A percentile compares a stretch with the other conserved stretches of the same genome.
phyloP scores from a whole-genome alignment of 164 flowering plant species.

The Liquidambar formosana region DNA sequence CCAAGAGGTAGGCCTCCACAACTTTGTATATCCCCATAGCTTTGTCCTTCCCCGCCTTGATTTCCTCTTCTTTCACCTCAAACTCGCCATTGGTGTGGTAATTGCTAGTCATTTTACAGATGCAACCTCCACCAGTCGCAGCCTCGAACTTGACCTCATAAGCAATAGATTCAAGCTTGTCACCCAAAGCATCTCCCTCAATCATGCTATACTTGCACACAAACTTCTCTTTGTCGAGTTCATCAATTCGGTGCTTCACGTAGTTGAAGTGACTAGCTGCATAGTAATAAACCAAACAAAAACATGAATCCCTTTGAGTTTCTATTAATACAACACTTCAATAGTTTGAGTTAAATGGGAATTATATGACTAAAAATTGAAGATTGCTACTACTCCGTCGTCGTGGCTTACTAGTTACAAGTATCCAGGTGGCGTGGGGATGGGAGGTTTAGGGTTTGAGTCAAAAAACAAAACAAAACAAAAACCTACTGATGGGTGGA shows the following conservation, averaged over 20 bases:
- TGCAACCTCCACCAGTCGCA: conserved; percentile 20
- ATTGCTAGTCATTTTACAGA: conserved; percentile 29
- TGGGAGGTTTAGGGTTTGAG: no score
- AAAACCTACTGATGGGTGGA: no score
- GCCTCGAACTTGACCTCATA: conserved; percentile 33
- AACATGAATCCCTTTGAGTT: no score
- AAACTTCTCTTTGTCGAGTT: conserved; percentile 26
- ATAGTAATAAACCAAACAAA: conserved; percentile 3
- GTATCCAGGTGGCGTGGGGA: no score
- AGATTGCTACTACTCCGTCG: no score
- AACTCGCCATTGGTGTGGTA: conserved; percentile 23
- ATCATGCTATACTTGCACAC: conserved; percentile 30
- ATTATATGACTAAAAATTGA: no score
- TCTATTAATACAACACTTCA: no score
- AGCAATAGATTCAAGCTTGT: conserved; percentile 30
- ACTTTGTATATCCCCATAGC: conserved; percentile 33
- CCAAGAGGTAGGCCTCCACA: conserved; percentile 35
- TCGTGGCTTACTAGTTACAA: no score
- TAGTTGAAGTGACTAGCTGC: conserved; percentile 26
- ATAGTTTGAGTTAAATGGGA: no score
- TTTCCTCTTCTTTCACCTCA: conserved; percentile 30
- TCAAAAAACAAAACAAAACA: no score
- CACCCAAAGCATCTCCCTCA: conserved; percentile 32
- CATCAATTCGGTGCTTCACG: conserved; percentile 35
- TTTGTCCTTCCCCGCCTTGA: conserved; percentile 27